Conservation (phyloP, 1,284 basidiomycete species). For the Chalciporus sp. region DNA sequence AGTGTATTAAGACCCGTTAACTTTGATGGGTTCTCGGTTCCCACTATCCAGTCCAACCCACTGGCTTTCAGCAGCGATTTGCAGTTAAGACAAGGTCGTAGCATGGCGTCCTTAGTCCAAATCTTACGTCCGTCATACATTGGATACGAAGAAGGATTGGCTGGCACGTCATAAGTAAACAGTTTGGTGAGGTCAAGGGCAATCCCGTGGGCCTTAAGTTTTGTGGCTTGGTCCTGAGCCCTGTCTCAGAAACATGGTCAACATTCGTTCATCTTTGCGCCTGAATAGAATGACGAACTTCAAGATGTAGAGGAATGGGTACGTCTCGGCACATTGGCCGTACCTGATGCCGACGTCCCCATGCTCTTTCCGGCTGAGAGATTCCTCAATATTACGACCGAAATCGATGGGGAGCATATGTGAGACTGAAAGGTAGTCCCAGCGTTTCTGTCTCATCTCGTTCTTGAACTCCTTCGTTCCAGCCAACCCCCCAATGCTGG, state of each 20-base stretch:
- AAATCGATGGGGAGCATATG: neutral
- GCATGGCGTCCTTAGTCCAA: neutral
- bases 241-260: too few species aligned
- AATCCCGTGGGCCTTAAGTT: neutral
- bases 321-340: neutral
- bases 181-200: neutral
- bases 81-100: neutral
- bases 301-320: neutral
- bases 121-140: neutral
- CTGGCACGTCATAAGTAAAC: too few species aligned
- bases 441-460: neutral
- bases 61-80: neutral
- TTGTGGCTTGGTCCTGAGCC: too few species aligned
- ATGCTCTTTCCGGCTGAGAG: neutral
- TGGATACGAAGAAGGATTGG: neutral
- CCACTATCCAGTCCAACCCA: too few species aligned
- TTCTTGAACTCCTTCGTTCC: neutral
- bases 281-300: neutral
- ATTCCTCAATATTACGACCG: neutral
- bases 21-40: too few species aligned
- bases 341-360: neutral
- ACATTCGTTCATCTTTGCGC: too few species aligned
- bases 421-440: neutral
- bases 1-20: too few species aligned
- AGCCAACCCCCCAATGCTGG: neutral